A percentile compares a stretch with the other conserved stretches of the same genome.
phyloP scores from a whole-genome alignment of 2,329 filamentous ascomycete genomes.

The Nemania abortiva region DNA sequence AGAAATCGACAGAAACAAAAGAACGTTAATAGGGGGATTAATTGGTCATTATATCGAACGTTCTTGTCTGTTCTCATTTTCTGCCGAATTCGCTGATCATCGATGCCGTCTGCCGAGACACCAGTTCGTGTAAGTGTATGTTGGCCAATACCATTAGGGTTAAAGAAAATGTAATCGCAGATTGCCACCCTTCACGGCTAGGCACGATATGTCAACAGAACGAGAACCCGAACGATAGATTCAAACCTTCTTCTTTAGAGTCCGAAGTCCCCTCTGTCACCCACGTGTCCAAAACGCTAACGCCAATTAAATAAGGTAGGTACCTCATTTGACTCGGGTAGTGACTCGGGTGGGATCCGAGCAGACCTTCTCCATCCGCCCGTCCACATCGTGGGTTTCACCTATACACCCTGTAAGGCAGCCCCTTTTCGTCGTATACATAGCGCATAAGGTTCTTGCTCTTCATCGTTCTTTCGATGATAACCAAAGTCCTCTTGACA shows the following conservation, averaged over 20 bases:
- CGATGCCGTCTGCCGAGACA: slow-evolving; percentile 10
- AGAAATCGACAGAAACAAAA: slow-evolving; percentile 7
- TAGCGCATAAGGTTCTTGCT: not conserved
- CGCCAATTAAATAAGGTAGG: not conserved
- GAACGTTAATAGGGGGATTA: slow-evolving; percentile 2
- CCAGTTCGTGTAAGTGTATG: not conserved
- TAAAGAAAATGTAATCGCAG: not conserved
- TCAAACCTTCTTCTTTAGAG: not conserved
- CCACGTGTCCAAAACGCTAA: not conserved
- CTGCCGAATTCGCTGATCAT: not conserved
- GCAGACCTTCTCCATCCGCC: not conserved
- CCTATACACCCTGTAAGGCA: not conserved
- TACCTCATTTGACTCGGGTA: not conserved
- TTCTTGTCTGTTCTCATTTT: not conserved
- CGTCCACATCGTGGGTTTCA: not conserved
- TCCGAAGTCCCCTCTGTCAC: not conserved
- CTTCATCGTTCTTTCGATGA: not conserved
- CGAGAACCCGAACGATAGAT: not conserved
- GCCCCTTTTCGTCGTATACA: not conserved
- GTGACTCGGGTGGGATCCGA: not conserved
- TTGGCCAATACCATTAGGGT: not conserved
- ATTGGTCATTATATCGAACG: not conserved
- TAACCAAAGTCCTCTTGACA: not conserved
- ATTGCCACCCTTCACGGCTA: not conserved
- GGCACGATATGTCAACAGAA: not conserved